A percentile compares a stretch with the other conserved stretches of the same genome.
These are phyloP conservation scores for Colletotrichum acutatum DNA, from an alignment of 2,329 filamentous ascomycete species.

Conservation along the genomic window DNA sequence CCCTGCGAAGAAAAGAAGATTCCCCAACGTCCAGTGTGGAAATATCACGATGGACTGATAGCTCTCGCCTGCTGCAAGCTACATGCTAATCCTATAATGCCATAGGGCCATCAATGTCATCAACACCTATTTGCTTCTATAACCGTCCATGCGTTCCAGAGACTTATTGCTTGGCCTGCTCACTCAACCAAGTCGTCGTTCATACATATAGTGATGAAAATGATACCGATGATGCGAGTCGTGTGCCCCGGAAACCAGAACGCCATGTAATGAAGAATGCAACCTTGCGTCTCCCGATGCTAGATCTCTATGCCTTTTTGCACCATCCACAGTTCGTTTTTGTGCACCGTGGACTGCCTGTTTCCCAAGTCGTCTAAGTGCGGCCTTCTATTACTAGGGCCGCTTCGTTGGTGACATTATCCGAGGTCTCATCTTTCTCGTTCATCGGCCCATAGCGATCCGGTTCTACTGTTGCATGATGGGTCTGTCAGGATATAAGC, in stretches of 20 bases:
- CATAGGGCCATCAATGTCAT: background rate
- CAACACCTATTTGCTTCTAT: background rate
- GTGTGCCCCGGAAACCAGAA: background rate
- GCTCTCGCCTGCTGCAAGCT: background rate
- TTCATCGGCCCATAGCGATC: background rate
- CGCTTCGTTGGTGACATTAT: background rate
- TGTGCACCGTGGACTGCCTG: background rate
- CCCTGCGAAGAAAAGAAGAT: background rate
- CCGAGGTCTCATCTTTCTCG: background rate
- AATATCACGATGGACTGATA: background rate
- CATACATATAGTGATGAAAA: background rate
- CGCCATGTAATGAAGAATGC: background rate
- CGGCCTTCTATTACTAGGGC: background rate
- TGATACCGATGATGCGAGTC: background rate
- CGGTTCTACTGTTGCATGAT: background rate
- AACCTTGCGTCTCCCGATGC: background rate
- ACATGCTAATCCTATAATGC: background rate
- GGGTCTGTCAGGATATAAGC: conserved; percentile 51
- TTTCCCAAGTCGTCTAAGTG: background rate
- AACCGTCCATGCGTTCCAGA: background rate
- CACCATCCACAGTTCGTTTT: background rate
- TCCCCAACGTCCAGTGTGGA: background rate
- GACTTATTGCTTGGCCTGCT: background rate
- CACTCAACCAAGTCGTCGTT: background rate
- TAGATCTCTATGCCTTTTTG: background rate